These are phyloP conservation scores for Amanita exitialis DNA, from an alignment of 768 basidiomycete genomes.

Conservation along the genomic window DNA sequence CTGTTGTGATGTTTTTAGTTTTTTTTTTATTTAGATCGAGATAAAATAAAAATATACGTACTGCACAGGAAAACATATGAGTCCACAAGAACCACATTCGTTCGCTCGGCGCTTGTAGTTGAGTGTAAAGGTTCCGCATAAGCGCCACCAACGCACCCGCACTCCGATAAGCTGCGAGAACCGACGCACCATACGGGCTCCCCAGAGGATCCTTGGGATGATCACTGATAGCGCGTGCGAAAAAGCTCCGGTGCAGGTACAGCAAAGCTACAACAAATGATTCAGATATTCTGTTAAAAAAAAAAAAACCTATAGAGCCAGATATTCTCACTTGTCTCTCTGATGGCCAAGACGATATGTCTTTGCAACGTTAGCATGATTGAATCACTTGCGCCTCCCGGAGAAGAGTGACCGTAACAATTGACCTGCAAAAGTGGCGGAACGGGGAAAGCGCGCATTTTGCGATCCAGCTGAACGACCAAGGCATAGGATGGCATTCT, in stretches of 20 bases:
- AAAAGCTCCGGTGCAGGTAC: conserved; percentile 66
- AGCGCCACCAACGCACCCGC: conserved; percentile 62
- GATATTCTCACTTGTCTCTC: conserved; percentile 49
- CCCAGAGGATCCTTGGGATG: conserved; percentile 67
- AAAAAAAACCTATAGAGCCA: neutral
- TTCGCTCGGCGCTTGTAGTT: conserved; percentile 52
- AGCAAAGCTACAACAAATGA: conserved; percentile 36
- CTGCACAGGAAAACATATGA: conserved; percentile 59
- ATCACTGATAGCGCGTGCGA: conserved; percentile 63
- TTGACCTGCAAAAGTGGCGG: conserved; percentile 57
- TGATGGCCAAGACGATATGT: conserved; percentile 58
- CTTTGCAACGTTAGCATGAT: conserved; percentile 49
- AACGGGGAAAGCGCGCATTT: conserved; percentile 58
- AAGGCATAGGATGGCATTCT: conserved; percentile 60
- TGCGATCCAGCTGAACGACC: conserved; percentile 57
- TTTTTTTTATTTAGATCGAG: too few relatives aligned
- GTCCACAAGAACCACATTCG: conserved; percentile 59
- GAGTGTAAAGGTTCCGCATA: conserved; percentile 58
- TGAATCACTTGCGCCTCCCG: conserved; percentile 35
- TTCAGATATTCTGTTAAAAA: neutral
- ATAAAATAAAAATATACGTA: conserved; percentile 21
- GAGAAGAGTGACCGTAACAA: conserved; percentile 51
- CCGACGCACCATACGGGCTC: conserved; percentile 63
- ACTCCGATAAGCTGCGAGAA: conserved; percentile 66
- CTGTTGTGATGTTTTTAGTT: conserved; percentile 24